Evolutionary conservation across 2,329 filamentous ascomycete genomes (phyloP).

Genomic region (Nigrograna mackinnonii): DNA sequence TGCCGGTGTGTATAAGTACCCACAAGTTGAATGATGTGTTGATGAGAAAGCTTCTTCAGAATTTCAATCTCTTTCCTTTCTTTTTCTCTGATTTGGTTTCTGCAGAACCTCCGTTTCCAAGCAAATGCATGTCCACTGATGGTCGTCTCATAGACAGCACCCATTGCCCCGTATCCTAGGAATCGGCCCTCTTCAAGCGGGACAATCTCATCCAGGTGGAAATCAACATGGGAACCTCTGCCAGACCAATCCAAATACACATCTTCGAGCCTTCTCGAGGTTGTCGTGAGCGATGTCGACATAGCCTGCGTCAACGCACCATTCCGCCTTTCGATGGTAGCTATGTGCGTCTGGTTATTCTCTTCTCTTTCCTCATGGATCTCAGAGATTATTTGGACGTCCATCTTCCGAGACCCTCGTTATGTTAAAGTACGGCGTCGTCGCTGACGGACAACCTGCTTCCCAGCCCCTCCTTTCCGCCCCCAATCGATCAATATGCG

Average conservation of each 20-base stretch:
- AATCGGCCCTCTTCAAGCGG: conserved; percentile 18
- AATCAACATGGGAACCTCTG: conserved; percentile 22
- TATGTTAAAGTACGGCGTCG: too few species aligned
- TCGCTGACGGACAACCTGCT: too few species aligned
- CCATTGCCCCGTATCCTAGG: conserved; percentile 20
- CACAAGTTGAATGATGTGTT: conserved; percentile 22
- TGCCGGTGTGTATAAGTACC: conserved; percentile 22
- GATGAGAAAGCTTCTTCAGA: conserved; percentile 20
- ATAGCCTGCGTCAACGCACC: too few species aligned
- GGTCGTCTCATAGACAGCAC: conserved; percentile 20
- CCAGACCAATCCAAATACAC: conserved; percentile 26
- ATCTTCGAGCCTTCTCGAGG: too few species aligned
- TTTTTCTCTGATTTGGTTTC: conserved; percentile 10
- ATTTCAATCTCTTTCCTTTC: conserved; percentile 25
- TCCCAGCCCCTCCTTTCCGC: too few species aligned
- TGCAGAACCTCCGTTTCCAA: conserved; percentile 18
- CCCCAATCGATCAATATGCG: too few species aligned
- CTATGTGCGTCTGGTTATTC: too few species aligned
- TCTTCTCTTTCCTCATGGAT: too few species aligned
- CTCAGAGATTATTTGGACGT: too few species aligned
- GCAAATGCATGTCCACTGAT: conserved; percentile 15
- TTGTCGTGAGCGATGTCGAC: too few species aligned
- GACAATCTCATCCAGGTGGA: conserved; percentile 11
- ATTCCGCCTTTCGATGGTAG: too few species aligned
- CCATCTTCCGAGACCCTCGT: too few species aligned